These are phyloP conservation scores for Fusarium sp. DNA, from an alignment of 2,329 filamentous ascomycete species.

Conservation along the genomic window DNA sequence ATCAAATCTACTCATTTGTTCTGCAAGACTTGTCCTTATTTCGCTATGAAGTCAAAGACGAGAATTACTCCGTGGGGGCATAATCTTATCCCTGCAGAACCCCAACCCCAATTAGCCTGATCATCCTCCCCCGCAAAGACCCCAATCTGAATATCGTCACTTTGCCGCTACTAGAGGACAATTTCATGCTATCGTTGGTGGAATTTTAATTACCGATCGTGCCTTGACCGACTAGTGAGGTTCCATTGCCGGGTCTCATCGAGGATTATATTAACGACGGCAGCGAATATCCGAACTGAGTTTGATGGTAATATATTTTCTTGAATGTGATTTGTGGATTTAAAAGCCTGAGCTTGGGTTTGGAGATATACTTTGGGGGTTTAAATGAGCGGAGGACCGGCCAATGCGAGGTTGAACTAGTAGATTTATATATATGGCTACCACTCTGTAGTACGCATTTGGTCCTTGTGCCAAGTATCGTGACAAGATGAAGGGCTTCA, in stretches of 20 bases:
- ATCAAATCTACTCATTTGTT: no score
- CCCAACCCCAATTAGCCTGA: conserved; percentile 19
- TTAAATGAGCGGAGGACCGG: not conserved
- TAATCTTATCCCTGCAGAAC: conserved; percentile 11
- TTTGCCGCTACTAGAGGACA: not conserved
- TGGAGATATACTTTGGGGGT: not conserved
- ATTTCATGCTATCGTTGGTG: conserved; percentile 11
- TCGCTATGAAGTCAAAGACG: not conserved
- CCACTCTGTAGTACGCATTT: not conserved
- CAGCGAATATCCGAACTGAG: conserved; percentile 9
- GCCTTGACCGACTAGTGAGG: not conserved
- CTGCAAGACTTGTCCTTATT: rapidly evolving
- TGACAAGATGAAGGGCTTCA: conserved; percentile 10
- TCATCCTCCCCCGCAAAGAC: conserved; percentile 5
- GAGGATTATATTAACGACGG: conserved; percentile 5
- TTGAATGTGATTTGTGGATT: conserved; percentile 26
- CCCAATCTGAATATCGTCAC: conserved; percentile 6
- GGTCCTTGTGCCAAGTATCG: not conserved
- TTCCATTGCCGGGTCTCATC: not conserved
- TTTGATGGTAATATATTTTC: not conserved
- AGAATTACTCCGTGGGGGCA: conserved; percentile 11
- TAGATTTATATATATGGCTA: not conserved
- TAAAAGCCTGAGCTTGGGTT: not conserved
- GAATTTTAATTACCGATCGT: conserved; percentile 11
- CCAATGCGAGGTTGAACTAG: not conserved